Percentiles rank a stretch among this genome's conserved stretches.
These are phyloP conservation scores for Papiliotrema laurentii DNA, from an alignment of 1,284 basidiomycete species.

Conservation along the genomic window DNA sequence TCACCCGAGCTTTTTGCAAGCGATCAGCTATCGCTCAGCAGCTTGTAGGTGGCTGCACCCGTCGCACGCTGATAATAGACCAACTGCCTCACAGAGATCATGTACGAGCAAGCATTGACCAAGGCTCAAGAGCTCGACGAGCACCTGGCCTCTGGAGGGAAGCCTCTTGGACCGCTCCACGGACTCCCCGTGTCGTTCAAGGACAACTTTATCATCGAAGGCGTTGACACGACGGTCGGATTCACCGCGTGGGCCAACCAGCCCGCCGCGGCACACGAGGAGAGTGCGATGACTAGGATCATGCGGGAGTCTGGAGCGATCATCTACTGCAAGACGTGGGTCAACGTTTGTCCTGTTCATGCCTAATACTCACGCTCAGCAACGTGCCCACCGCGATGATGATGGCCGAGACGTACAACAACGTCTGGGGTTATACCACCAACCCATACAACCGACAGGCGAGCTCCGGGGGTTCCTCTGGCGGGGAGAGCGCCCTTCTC, in stretches of 20 bases:
- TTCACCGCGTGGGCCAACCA: conserved; percentile 34
- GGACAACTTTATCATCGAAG: conserved; percentile 41
- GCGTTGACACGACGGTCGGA: conserved; percentile 44
- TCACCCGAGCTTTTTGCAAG: conserved; percentile 60
- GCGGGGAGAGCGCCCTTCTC: conserved; percentile 59
- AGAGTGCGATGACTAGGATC: conserved; percentile 30
- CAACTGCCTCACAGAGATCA: conserved; percentile 50
- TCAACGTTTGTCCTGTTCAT: not conserved
- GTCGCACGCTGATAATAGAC: conserved; percentile 22
- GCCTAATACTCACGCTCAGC: not conserved
- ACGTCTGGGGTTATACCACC: conserved; percentile 61
- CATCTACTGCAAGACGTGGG: conserved; percentile 38
- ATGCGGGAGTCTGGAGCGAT: conserved; percentile 33
- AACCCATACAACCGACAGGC: conserved; percentile 59
- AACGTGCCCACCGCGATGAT: conserved; percentile 41
- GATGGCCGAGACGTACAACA: conserved; percentile 40
- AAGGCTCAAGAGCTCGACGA: conserved; percentile 49
- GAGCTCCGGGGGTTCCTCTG: conserved; percentile 59
- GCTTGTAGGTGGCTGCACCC: conserved; percentile 33
- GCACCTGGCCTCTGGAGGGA: conserved; percentile 40
- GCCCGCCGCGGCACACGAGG: conserved; percentile 20
- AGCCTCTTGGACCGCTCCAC: conserved; percentile 50
- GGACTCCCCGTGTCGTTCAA: conserved; percentile 53
- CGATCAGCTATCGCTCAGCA: conserved; percentile 76
- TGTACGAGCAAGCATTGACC: conserved; percentile 48